Evolutionary conservation across 768 basidiomycete genomes (phyloP).

Genomic region (Royoungia palumana): DNA sequence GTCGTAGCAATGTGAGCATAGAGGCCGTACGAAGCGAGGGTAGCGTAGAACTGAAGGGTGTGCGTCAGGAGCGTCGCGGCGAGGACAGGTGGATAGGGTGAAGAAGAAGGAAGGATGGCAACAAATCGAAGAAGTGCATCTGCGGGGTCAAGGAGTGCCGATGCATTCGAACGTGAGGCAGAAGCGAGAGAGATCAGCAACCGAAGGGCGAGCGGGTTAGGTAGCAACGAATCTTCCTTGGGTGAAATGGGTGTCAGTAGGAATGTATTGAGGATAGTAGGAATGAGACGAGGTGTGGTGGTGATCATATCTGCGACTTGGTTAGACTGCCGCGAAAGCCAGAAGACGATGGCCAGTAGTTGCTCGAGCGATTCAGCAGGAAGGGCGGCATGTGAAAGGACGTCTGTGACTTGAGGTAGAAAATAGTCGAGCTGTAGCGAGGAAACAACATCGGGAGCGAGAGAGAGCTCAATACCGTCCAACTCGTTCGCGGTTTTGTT

Average conservation of each 20-base stretch:
- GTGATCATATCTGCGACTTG: slow-evolving; percentile 49
- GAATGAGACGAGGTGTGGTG: slow-evolving; percentile 49
- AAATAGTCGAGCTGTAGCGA: slow-evolving; percentile 37
- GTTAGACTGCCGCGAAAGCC: slow-evolving; percentile 60
- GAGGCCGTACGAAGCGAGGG: slow-evolving; percentile 75
- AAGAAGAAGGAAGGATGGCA: slow-evolving; percentile 48
- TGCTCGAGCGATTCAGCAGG: slow-evolving; percentile 50
- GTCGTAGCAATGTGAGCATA: slow-evolving; percentile 65
- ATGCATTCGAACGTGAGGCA: slow-evolving; percentile 69
- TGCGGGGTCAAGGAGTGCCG: slow-evolving; percentile 48
- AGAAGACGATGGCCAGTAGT: slow-evolving; percentile 55
- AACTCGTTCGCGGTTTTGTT: slow-evolving; percentile 30
- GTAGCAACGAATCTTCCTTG: slow-evolving; percentile 30
- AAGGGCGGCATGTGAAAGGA: slow-evolving; percentile 40
- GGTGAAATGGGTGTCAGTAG: slow-evolving; percentile 52
- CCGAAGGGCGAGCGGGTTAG: slow-evolving; percentile 49
- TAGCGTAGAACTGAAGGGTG: slow-evolving; percentile 61
- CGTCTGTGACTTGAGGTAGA: slow-evolving; percentile 48
- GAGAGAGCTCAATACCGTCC: slow-evolving; percentile 44
- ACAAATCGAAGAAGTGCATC: slow-evolving; percentile 75
- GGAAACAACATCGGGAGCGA: slow-evolving; percentile 18
- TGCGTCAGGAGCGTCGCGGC: slow-evolving; percentile 48
- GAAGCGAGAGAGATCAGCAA: slow-evolving; percentile 54
- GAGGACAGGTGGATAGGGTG: slow-evolving; percentile 34
- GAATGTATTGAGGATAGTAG: slow-evolving; percentile 52